A percentile compares a stretch with the other conserved stretches of the same genome.
These are phyloP conservation scores for Leishmania tarentolae DNA, from an alignment of 208 protist species.

Conservation along the genomic window DNA sequence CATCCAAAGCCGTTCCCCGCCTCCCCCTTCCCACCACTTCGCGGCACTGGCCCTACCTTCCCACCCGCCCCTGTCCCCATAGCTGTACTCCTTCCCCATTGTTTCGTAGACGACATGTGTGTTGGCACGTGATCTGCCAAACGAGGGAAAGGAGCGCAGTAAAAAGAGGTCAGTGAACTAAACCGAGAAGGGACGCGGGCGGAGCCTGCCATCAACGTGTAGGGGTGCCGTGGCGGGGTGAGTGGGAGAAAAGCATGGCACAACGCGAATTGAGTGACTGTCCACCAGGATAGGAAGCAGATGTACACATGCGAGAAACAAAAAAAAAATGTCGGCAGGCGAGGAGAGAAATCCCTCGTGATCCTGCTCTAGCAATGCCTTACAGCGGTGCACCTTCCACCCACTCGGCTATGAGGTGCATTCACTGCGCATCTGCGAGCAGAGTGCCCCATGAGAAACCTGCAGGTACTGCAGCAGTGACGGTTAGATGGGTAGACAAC, in stretches of 20 bases:
- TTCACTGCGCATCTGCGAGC: not conserved
- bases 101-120: not conserved
- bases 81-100: too few relatives aligned
- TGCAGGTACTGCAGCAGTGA: not conserved
- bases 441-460: not conserved
- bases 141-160: not conserved
- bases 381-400: not conserved
- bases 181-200: not conserved
- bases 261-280: not conserved
- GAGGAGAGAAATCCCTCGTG: not conserved
- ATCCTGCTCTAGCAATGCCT: not conserved
- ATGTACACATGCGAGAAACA: not conserved
- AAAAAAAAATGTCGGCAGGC: not conserved
- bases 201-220: not conserved
- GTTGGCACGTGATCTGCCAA: not conserved
- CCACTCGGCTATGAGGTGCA: not conserved
- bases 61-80: not conserved
- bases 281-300: not conserved
- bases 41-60: not conserved
- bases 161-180: not conserved
- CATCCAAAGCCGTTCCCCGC: not conserved
- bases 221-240: not conserved
- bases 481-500: not conserved
- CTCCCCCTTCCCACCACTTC: not conserved
- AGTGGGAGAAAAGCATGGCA: not conserved